A percentile compares a stretch with the other conserved stretches of the same genome.
Evolutionary conservation across 148 eudicot species (phyloP).

Genomic region (Silene conica): DNA sequence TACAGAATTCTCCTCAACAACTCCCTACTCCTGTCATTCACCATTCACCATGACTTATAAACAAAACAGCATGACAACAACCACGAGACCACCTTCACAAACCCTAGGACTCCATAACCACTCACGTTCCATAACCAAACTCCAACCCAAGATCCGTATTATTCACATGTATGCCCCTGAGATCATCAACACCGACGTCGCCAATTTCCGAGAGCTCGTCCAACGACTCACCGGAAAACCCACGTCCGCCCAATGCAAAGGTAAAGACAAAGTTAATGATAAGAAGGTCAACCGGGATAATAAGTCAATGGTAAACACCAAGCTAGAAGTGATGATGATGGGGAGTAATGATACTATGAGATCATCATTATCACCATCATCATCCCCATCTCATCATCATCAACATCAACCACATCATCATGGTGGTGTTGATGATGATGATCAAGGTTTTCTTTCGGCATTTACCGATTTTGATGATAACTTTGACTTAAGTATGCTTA

Average conservation of each 20-base stretch:
- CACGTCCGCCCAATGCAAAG: conserved; percentile 2
- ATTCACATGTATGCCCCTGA: conserved; percentile 78
- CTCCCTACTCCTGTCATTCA: background rate
- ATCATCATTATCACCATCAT: conserved; percentile 20
- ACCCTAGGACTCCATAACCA: conserved; percentile 46
- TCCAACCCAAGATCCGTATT: conserved; percentile 61
- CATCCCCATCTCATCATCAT: conserved; percentile 22
- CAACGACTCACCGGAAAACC: conserved; percentile 79
- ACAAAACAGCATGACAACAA: conserved; percentile 17
- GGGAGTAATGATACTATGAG: background rate
- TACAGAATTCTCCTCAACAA: background rate
- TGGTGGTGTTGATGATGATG: background rate
- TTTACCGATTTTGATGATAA: conserved; percentile 55
- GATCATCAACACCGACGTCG: conserved; percentile 72
- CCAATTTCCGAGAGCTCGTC: conserved; percentile 62
- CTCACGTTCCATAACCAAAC: conserved; percentile 50
- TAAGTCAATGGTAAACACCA: conserved; percentile 17
- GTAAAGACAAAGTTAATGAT: conserved; percentile 3
- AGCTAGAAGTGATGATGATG: conserved; percentile 22
- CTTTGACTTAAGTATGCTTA: conserved; percentile 41
- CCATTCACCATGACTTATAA: conserved; percentile 21
- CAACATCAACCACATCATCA: conserved; percentile 1
- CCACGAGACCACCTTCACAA: conserved; percentile 24
- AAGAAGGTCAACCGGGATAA: conserved; percentile 15
- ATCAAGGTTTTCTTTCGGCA: conserved; percentile 29